Conservation (phyloP, 257 asterid genomes). For the Fraxinus cuspidata region DNA sequence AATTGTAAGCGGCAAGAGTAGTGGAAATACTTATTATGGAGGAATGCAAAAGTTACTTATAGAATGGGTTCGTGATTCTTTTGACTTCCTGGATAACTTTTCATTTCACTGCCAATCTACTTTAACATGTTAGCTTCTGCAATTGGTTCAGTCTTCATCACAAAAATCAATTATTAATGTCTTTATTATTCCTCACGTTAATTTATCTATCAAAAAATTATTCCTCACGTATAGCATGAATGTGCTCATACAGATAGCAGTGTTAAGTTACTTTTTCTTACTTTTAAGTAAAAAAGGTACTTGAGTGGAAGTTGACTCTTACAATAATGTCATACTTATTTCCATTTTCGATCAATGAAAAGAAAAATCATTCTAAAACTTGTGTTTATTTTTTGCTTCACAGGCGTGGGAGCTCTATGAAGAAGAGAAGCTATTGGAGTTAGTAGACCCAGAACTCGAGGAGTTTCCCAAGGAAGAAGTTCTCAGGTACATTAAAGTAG, state of each 20-base stretch:
- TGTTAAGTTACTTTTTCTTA: not conserved
- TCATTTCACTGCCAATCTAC: not conserved
- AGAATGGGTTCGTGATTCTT: slow-evolving; percentile 69
- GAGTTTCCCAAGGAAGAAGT: slow-evolving; percentile 60
- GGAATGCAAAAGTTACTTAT: slow-evolving; percentile 60
- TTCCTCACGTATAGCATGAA: not conserved
- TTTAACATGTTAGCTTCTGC: not conserved
- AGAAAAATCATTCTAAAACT: not conserved
- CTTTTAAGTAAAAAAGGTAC: not conserved
- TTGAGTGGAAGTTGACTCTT: not conserved
- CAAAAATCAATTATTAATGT: not conserved
- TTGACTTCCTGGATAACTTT: slow-evolving; percentile 23
- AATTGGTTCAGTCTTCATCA: not conserved
- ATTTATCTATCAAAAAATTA: too few relatives aligned
- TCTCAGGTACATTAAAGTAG: slow-evolving; percentile 71
- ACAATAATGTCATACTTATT: not conserved
- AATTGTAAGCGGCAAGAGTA: slow-evolving; percentile 74
- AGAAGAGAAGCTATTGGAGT: slow-evolving; percentile 61
- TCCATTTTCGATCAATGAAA: not conserved
- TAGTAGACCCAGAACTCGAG: slow-evolving; percentile 71
- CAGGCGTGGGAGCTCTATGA: slow-evolving; percentile 84
- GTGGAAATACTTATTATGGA: slow-evolving; percentile 57
- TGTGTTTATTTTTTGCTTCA: slow-evolving; percentile 16
- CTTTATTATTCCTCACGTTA: not conserved
- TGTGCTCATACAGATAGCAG: not conserved